Conservation (phyloP, 176 grass and related monocot species). For the bread wheat (Triticum aestivum) region DNA sequence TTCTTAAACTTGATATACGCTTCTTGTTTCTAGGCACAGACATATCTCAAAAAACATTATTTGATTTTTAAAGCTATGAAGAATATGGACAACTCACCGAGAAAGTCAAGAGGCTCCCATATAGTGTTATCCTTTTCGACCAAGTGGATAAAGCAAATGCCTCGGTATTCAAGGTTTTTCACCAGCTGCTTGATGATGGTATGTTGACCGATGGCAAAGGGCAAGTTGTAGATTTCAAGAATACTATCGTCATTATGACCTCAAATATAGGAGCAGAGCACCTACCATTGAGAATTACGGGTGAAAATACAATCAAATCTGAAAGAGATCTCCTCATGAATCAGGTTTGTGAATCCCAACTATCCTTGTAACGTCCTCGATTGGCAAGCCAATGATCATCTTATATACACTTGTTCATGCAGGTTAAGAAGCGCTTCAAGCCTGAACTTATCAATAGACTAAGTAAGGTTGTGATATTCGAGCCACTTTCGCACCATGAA, state of each 20-base stretch:
- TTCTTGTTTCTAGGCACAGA: background rate
- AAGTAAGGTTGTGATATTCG: background rate
- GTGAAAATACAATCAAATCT: background rate
- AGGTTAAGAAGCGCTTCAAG: background rate
- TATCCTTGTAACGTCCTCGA: background rate
- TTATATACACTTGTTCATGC: background rate
- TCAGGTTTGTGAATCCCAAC: background rate
- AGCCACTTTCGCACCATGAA: background rate
- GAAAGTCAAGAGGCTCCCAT: background rate
- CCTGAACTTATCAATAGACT: background rate
- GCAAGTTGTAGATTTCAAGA: background rate
- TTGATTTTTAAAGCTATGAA: background rate
- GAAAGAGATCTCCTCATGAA: background rate
- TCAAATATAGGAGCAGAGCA: background rate
- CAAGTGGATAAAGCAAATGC: background rate
- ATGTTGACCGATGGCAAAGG: background rate
- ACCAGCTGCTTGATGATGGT: background rate
- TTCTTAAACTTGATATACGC: background rate
- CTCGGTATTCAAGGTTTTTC: background rate
- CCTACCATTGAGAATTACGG: background rate
- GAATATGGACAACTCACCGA: background rate
- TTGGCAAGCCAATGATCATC: background rate
- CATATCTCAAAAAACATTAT: background rate
- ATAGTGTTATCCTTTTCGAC: background rate
- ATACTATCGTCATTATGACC: background rate